Conservation (phyloP, 179 eudicot genomes). For the Beta macrorhiza region DNA sequence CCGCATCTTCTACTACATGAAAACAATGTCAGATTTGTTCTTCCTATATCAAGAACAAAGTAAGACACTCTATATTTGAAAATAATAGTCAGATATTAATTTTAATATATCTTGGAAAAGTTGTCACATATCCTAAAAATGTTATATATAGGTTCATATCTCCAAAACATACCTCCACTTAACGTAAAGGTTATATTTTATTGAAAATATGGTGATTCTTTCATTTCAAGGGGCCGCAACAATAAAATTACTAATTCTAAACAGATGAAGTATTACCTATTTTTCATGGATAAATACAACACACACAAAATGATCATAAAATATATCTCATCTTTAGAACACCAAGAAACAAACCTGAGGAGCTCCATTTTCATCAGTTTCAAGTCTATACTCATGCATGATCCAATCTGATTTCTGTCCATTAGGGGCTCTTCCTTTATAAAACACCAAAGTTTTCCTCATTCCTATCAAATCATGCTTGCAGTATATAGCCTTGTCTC, state of each 20-base stretch:
- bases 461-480: slow-evolving; percentile 70
- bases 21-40: not conserved
- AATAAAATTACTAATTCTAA: no score
- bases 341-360: slow-evolving; percentile 53
- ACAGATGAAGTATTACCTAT: no score
- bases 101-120: no score
- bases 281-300: not conserved
- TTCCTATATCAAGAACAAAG: not conserved
- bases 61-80: no score
- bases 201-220: no score
- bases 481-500: slow-evolving; percentile 75
- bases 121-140: no score
- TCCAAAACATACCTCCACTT: no score
- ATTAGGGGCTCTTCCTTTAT: slow-evolving; percentile 82
- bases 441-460: slow-evolving; percentile 80
- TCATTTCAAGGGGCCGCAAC: no score
- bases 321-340: not conserved
- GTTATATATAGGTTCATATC: no score
- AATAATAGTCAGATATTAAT: no score
- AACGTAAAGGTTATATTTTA: no score
- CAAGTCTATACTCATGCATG: slow-evolving; percentile 82
- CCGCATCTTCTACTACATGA: no score
- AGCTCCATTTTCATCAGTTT: slow-evolving; percentile 66
- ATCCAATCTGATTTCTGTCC: slow-evolving; percentile 82
- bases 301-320: not conserved